phyloP scores from a whole-genome alignment of 2,329 filamentous ascomycete species.

The Dryadomyces quercus-mongolicae region DNA sequence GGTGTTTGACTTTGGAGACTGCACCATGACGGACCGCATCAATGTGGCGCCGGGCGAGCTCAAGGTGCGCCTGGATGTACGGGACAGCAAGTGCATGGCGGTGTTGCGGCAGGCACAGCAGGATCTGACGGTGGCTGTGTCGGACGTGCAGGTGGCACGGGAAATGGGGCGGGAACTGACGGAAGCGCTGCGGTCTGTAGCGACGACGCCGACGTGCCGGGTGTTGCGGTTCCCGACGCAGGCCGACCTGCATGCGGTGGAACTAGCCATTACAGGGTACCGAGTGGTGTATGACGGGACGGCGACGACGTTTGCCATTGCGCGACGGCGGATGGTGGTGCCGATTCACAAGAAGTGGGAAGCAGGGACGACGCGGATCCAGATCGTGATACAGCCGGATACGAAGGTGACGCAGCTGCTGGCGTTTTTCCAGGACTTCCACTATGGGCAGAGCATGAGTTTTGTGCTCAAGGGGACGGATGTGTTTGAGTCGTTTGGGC shows the following conservation, averaged over 20 bases:
- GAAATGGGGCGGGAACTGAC: constrained; percentile 51
- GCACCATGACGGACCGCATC: constrained; percentile 70
- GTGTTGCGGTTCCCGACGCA: constrained; percentile 57
- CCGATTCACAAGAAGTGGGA: constrained; percentile 94
- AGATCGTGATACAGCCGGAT: constrained; percentile 65
- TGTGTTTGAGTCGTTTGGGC: constrained; percentile 58
- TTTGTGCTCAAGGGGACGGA: constrained; percentile 79
- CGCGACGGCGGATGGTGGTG: constrained; percentile 76
- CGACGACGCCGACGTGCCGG: constrained; percentile 52
- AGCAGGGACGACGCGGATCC: constrained; percentile 64
- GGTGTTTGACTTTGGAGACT: constrained; percentile 62
- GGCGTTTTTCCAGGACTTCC: constrained; percentile 81
- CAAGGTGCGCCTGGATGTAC: constrained; percentile 52
- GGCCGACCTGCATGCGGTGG: constrained; percentile 64
- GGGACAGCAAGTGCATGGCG: constrained; percentile 48
- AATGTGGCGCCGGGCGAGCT: constrained; percentile 70
- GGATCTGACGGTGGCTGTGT: constrained; percentile 66
- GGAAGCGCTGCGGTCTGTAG: constrained; percentile 49
- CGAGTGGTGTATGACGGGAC: constrained; percentile 61
- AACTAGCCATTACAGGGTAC: constrained; percentile 70
- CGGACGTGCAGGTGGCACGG: constrained; percentile 50
- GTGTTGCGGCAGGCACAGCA: constrained; percentile 61
- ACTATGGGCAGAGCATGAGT: constrained; percentile 78
- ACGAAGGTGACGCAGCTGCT: constrained; percentile 60
- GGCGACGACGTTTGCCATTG: constrained; percentile 66